phyloP scores from a whole-genome alignment of 139 green algal species.

The Trebouxia sp. region DNA sequence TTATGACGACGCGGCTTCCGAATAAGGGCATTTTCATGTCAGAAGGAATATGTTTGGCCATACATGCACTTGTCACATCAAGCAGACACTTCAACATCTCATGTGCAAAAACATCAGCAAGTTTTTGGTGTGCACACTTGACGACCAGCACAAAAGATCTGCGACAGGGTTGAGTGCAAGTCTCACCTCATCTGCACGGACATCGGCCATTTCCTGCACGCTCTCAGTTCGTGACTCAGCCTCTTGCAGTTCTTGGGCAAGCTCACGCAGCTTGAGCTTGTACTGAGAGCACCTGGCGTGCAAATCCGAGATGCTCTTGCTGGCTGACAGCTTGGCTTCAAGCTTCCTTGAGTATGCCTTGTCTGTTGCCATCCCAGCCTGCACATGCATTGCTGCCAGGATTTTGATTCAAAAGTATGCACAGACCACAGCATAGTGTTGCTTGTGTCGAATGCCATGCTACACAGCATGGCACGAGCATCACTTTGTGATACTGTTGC shows the following conservation, averaged over 20 bases:
- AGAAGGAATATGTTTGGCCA: too few species aligned
- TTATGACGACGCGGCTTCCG: too few species aligned
- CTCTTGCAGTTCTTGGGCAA: conserved; percentile 2
- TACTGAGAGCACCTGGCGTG: conserved; percentile 35
- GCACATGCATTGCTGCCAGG: background rate
- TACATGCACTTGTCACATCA: too few species aligned
- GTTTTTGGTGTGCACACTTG: background rate
- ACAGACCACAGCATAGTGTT: too few species aligned
- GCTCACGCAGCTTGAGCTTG: conserved; percentile 29
- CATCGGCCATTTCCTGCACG: conserved; percentile 17
- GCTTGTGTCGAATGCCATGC: too few species aligned
- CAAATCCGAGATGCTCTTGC: conserved; percentile 35
- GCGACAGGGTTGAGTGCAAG: background rate
- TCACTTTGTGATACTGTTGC: too few species aligned
- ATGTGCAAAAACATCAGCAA: too few species aligned
- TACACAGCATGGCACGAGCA: too few species aligned
- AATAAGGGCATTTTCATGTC: too few species aligned
- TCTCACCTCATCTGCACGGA: conserved; percentile 22
- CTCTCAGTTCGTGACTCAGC: conserved; percentile 35
- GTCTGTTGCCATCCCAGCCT: conserved; percentile 40
- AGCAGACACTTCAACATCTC: too few species aligned
- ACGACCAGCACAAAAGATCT: too few species aligned
- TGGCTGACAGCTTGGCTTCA: conserved; percentile 43
- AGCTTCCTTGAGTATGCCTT: conserved; percentile 56
- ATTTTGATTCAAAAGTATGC: too few species aligned